Conservation (phyloP, 164 flowering plant genomes). For the Tetracentron sinense region DNA sequence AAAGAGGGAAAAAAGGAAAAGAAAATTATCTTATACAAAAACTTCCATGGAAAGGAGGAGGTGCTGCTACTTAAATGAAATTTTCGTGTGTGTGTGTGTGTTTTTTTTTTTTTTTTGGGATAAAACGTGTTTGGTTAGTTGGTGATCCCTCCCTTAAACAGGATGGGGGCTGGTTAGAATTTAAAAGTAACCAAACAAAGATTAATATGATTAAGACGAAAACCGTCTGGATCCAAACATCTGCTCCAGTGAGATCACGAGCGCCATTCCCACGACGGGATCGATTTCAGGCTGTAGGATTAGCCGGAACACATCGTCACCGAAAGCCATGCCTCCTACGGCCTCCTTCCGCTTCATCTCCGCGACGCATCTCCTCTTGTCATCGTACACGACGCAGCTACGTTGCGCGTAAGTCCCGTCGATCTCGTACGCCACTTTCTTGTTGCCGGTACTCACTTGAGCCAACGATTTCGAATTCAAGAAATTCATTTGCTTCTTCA, state of each 20-base stretch:
- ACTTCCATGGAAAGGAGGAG: too few relatives aligned
- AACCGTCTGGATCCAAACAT: slow-evolving; percentile 67
- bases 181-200: too few relatives aligned
- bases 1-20: too few relatives aligned
- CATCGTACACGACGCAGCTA: slow-evolving; percentile 52
- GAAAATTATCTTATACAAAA: too few relatives aligned
- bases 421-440: slow-evolving; percentile 32
- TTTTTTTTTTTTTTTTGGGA: too few relatives aligned
- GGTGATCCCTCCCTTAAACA: too few relatives aligned
- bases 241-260: slow-evolving; percentile 72
- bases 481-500: slow-evolving; percentile 45
- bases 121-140: too few relatives aligned
- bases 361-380: slow-evolving; percentile 39
- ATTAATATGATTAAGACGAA: too few relatives aligned
- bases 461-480: slow-evolving; percentile 42
- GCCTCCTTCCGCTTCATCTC: slow-evolving; percentile 67
- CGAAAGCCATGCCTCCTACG: slow-evolving; percentile 46
- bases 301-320: slow-evolving; percentile 65
- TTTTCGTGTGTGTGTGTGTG: too few relatives aligned
- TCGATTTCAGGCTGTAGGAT: slow-evolving; percentile 55
- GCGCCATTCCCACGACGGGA: slow-evolving; percentile 55
- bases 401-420: slow-evolving; percentile 65
- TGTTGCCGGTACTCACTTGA: slow-evolving; percentile 25
- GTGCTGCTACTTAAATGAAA: too few relatives aligned
- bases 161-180: too few relatives aligned